Base-by-base conservation (phyloP, 208 protist genomes). In the Balamuthia mandrillaris region DNA sequence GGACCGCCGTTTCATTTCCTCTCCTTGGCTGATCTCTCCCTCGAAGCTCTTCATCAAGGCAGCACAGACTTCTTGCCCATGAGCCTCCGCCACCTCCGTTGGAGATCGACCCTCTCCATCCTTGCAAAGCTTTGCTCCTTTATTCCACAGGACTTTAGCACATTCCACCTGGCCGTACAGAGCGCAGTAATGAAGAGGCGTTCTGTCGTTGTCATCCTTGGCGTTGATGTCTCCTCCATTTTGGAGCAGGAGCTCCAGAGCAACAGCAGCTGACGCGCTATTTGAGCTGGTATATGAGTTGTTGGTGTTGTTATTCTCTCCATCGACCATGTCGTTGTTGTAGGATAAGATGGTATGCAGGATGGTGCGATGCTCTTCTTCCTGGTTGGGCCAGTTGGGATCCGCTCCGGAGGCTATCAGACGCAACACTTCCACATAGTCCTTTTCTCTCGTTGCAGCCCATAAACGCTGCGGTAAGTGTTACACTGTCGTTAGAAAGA, bases 211-310 rank as follows among this genome's bases (percentile, higher is more conserved):
- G n/a, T 39, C 70, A 37, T 79, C 70, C 47, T 60, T 49, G 16
- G 42, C 2, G 3, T 60, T 58, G 29, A 79, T 33, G 31, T 79
- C 70, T 18, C 29, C 70, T 18, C 70, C 70, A 49, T 79, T 79
- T 37, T 79, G 70, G 10, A 79, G 44, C 5, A 79, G 70, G 7
- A 79, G 60, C 47, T 79, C 70, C 29, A 79, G 70, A n/a, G 60
- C 37, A 3, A 49, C 41, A 5, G 70, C 47, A 21, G 6, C 42
- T 1, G 47, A 42, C n/a, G n/a, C n/a, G n/a, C n/a, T n/a, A n/a
- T n/a, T n/a, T n/a, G n/a, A n/a, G n/a, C n/a, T n/a, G n/a, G n/a
- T n/a, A n/a, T n/a, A n/a, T n/a, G n/a, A n/a, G n/a, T n/a, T n/a
- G n/a, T n/a, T n/a, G n/a, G n/a, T n/a, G n/a, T n/a, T n/a, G n/a